A percentile compares a stretch with the other conserved stretches of the same genome.
Conservation (phyloP, 441 rosid species). For the Bruguiera hainesii region DNA sequence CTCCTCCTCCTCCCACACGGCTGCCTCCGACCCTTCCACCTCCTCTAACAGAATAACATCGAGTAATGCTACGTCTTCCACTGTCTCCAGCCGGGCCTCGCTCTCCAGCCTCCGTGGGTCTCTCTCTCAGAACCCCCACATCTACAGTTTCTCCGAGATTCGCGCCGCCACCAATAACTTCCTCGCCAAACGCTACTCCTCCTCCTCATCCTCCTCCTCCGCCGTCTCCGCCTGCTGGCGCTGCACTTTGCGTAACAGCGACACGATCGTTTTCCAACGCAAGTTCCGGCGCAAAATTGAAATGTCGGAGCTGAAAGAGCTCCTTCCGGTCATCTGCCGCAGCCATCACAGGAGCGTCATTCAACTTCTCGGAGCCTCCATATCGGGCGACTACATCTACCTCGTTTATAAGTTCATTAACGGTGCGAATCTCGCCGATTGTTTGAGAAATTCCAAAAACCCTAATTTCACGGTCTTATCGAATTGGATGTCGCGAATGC, state of each 20-base stretch:
- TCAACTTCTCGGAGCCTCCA: conserved; percentile 66
- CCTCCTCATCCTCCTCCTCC: conserved; percentile 37
- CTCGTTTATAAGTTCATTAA: conserved; percentile 57
- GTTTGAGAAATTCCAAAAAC: conserved; percentile 53
- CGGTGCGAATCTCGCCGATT: conserved; percentile 63
- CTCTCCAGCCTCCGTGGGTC: conserved; percentile 65
- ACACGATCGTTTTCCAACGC: conserved; percentile 67
- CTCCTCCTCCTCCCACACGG: conserved; percentile 18
- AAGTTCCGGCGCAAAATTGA: conserved; percentile 55
- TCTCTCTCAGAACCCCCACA: conserved; percentile 63
- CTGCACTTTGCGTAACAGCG: conserved; percentile 53
- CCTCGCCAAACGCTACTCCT: conserved; percentile 56
- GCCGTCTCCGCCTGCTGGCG: conserved; percentile 55
- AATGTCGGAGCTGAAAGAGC: conserved; percentile 36
- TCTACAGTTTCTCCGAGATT: conserved; percentile 74
- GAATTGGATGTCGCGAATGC: conserved; percentile 73
- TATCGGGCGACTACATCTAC: conserved; percentile 62
- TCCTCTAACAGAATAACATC: conserved; percentile 16
- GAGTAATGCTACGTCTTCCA: conserved; percentile 4
- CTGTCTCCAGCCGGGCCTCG: conserved; percentile 43
- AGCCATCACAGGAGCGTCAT: conserved; percentile 65
- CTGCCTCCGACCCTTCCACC: conserved; percentile 24
- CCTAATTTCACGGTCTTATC: conserved; percentile 66
- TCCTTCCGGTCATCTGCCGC: conserved; percentile 55
- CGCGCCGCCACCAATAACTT: conserved; percentile 85